Conservation (phyloP, 305 asterid species). For the Rubia tinctorum region DNA sequence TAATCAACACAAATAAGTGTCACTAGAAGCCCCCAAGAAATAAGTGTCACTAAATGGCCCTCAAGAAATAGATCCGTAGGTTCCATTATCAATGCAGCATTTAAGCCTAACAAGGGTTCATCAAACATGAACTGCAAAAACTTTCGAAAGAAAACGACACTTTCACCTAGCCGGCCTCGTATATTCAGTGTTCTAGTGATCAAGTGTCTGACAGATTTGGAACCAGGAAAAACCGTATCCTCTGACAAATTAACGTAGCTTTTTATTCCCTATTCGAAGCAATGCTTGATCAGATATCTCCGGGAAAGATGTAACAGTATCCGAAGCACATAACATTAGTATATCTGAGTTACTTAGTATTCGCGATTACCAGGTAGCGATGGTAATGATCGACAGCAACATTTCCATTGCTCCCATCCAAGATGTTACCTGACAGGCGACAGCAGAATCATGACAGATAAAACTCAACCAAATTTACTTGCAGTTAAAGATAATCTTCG, state of each 20-base stretch:
- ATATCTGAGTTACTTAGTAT: neutral
- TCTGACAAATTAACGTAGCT: neutral
- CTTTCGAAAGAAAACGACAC: conserved; percentile 13
- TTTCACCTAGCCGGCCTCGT: neutral
- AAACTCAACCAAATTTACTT: neutral
- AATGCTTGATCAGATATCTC: too few relatives aligned
- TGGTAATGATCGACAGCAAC: conserved; percentile 67
- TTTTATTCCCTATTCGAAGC: neutral
- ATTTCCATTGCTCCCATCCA: conserved; percentile 65
- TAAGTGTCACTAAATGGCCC: too few relatives aligned
- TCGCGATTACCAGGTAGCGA: conserved; percentile 44
- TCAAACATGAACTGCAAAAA: neutral
- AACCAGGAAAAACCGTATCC: neutral
- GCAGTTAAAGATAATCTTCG: neutral
- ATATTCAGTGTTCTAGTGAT: neutral
- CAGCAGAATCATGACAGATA: conserved; percentile 7
- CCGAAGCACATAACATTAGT: too few relatives aligned
- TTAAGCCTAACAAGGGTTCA: neutral
- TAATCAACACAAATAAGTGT: neutral
- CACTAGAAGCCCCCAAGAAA: neutral
- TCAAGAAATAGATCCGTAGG: neutral
- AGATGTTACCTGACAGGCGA: conserved; percentile 51
- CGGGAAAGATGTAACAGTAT: too few relatives aligned
- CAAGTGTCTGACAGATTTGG: neutral
- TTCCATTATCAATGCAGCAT: neutral